A percentile compares a stretch with the other conserved stretches of the same genome.
phyloP scores from a whole-genome alignment of 2,329 filamentous ascomycete species.

The Microdochium nivale region DNA sequence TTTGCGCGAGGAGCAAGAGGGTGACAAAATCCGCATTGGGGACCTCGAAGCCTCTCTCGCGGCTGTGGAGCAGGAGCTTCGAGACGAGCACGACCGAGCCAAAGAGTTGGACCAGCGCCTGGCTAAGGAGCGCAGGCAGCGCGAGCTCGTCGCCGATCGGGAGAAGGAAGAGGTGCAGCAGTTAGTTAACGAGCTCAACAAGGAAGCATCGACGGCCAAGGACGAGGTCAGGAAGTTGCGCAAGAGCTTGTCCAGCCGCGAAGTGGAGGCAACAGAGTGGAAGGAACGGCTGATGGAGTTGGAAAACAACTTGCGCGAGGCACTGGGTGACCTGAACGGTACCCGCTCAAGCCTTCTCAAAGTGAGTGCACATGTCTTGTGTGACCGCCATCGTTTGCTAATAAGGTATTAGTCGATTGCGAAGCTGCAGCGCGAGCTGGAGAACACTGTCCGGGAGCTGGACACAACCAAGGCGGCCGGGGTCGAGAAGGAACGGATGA shows the following conservation, averaged over 20 bases:
- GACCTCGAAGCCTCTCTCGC: slow-evolving; percentile 80
- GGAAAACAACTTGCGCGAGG: slow-evolving; percentile 79
- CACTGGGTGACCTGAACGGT: slow-evolving; percentile 79
- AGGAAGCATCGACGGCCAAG: slow-evolving; percentile 70
- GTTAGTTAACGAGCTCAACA: slow-evolving; percentile 85
- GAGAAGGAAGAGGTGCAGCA: slow-evolving; percentile 95
- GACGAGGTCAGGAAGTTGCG: slow-evolving; percentile 77
- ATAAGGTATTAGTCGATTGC: slow-evolving; percentile 56
- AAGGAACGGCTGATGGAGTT: slow-evolving; percentile 85
- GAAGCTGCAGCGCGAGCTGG: slow-evolving; percentile 80
- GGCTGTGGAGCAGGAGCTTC: slow-evolving; percentile 68
- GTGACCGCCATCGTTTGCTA: slow-evolving; percentile 3
- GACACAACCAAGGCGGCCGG: slow-evolving; percentile 69
- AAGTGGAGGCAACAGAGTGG: slow-evolving; percentile 85
- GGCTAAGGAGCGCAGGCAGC: slow-evolving; percentile 71
- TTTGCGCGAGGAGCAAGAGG: slow-evolving; percentile 91
- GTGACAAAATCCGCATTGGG: slow-evolving; percentile 95
- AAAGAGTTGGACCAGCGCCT: slow-evolving; percentile 68
- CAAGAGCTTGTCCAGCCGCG: slow-evolving; percentile 73
- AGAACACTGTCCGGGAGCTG: slow-evolving; percentile 74
- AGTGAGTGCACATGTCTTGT: slow-evolving; percentile 31
- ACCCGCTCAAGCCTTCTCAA: slow-evolving; percentile 79
- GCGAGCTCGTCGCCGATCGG: slow-evolving; percentile 75
- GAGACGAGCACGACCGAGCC: slow-evolving; percentile 73
- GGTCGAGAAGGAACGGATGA: slow-evolving; percentile 82